phyloP scores from a whole-genome alignment of 2,329 filamentous ascomycete species.

The Capronia epimyces region DNA sequence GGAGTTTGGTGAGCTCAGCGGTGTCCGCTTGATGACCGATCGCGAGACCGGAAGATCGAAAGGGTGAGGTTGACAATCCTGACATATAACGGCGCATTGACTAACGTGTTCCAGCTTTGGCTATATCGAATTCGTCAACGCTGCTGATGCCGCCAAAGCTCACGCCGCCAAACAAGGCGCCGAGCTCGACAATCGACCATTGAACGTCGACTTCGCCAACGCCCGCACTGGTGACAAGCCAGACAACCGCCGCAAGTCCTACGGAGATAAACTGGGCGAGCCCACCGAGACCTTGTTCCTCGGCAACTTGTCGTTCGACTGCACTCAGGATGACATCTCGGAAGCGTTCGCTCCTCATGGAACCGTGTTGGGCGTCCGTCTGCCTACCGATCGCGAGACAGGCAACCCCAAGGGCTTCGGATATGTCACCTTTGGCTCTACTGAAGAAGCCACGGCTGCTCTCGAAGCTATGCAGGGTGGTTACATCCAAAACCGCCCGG shows the following conservation, averaged over 20 bases:
- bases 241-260: conserved; percentile 50
- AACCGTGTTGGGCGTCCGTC: conserved; percentile 70
- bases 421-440: conserved; percentile 74
- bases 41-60: conserved; percentile 75
- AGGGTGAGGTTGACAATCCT: conserved; percentile 48
- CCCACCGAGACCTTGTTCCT: conserved; percentile 85
- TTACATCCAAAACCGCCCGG: conserved; percentile 64
- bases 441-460: conserved; percentile 76
- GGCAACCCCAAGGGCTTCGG: conserved; percentile 88
- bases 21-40: conserved; percentile 77
- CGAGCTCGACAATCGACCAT: conserved; percentile 66
- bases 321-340: conserved; percentile 67
- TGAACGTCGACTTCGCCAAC: conserved; percentile 76
- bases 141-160: conserved; percentile 64
- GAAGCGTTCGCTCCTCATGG: conserved; percentile 68
- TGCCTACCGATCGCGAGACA: conserved; percentile 80
- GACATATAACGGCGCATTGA: conserved; percentile 9
- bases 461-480: conserved; percentile 65
- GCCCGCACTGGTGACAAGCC: conserved; percentile 59
- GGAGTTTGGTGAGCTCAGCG: conserved; percentile 65
- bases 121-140: conserved; percentile 77
- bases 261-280: conserved; percentile 72
- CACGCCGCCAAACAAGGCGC: conserved; percentile 67
- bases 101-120: conserved; percentile 58
- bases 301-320: conserved; percentile 82